These are phyloP conservation scores for Serendipita sp. DNA, from an alignment of 768 basidiomycete species.

Conservation along the genomic window DNA sequence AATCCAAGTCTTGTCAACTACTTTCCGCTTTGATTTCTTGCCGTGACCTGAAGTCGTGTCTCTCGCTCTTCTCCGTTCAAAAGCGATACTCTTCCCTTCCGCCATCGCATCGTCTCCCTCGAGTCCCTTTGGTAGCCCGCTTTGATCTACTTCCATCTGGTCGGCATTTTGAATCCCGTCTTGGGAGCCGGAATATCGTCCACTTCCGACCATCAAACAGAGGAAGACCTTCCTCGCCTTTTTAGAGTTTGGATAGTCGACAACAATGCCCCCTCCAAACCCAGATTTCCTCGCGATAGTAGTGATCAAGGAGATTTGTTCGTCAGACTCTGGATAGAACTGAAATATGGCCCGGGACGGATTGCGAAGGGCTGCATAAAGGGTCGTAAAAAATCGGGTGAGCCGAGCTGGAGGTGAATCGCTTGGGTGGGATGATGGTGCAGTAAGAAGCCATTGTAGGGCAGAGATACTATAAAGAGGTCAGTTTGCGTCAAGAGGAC, in stretches of 20 bases:
- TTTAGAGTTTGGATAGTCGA: slow-evolving; percentile 94
- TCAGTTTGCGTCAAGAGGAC: neutral
- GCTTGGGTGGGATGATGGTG: slow-evolving; percentile 78
- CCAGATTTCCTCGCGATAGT: slow-evolving; percentile 85
- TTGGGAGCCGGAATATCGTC: slow-evolving; percentile 17
- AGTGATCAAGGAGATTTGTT: slow-evolving; percentile 91
- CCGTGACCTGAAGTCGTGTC: slow-evolving; percentile 38
- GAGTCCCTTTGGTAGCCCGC: slow-evolving; percentile 57
- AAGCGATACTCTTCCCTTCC: slow-evolving; percentile 41
- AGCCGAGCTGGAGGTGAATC: slow-evolving; percentile 80
- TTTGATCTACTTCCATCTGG: slow-evolving; percentile 23
- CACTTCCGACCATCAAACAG: slow-evolving; percentile 68
- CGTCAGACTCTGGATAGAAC: slow-evolving; percentile 89
- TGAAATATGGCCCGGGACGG: slow-evolving; percentile 78
- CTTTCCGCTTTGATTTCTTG: slow-evolving; percentile 57
- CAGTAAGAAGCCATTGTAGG: slow-evolving; percentile 96
- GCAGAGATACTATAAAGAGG: slow-evolving; percentile 65
- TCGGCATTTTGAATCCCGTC: slow-evolving; percentile 25
- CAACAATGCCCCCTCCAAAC: slow-evolving; percentile 89
- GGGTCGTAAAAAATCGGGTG: slow-evolving; percentile 80
- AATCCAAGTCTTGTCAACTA: slow-evolving; percentile 70
- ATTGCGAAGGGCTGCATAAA: slow-evolving; percentile 72
- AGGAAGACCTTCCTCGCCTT: slow-evolving; percentile 92
- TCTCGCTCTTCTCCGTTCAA: slow-evolving; percentile 65
- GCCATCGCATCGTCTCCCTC: slow-evolving; percentile 44